phyloP scores from a whole-genome alignment of 1,284 basidiomycete species.

The Trametes pubescens region DNA sequence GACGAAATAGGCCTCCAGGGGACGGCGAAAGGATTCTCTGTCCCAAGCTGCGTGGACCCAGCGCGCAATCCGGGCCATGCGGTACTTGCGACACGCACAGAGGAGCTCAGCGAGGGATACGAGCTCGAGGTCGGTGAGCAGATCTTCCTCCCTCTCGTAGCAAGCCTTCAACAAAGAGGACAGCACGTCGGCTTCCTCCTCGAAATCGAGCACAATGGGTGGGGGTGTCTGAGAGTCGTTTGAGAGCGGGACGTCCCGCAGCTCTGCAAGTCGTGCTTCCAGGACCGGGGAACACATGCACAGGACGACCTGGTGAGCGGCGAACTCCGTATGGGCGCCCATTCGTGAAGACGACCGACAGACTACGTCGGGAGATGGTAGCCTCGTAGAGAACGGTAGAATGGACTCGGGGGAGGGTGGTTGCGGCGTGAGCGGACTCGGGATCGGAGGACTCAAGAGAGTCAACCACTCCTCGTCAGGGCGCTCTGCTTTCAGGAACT shows the following conservation, averaged over 20 bases:
- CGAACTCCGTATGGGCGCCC: too few species aligned
- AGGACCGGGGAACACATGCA: not conserved
- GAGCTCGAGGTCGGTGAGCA: not conserved
- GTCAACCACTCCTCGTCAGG: not conserved
- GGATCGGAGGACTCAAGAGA: not conserved
- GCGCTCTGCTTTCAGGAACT: conserved; percentile 6
- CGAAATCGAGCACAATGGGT: conserved; percentile 11
- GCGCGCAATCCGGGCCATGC: not conserved
- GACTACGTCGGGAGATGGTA: too few species aligned
- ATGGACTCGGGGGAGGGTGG: too few species aligned
- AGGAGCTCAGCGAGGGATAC: not conserved
- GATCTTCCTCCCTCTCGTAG: not conserved
- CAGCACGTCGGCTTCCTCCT: conserved; percentile 9
- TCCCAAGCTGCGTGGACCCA: not conserved
- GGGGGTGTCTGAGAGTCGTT: not conserved
- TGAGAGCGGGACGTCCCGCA: not conserved
- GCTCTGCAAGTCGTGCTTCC: not conserved
- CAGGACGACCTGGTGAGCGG: too few species aligned
- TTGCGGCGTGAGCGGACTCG: not conserved
- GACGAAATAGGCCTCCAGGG: conserved; percentile 7
- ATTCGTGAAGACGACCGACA: too few species aligned
- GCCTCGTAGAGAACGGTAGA: too few species aligned
- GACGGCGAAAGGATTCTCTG: not conserved
- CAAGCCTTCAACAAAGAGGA: conserved; percentile 16
- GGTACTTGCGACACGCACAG: not conserved